Base-by-base conservation (phyloP, 75 land plant species). In the Sequoiadendron giganteum region DNA sequence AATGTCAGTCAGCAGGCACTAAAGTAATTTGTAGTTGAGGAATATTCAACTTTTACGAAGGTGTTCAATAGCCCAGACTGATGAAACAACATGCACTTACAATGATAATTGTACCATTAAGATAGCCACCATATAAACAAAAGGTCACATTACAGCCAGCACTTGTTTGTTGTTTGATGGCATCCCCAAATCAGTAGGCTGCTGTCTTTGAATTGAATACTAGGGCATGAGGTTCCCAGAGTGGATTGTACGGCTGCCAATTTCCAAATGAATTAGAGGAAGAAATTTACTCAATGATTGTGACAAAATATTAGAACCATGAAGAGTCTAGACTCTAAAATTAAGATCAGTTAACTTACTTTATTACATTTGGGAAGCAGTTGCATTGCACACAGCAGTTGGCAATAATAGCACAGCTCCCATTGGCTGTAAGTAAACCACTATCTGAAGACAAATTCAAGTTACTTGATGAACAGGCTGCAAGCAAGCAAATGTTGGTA, bases 111-210 rank as follows among this genome's bases (percentile, higher is more conserved):
- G 87, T 91, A 16, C 91, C 90, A 89, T 95, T 95, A 19, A 89
- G 88, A 89, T 84, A 93, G 77, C 96, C 96, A 86, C 87, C 73
- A 85, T 95, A 95, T 39, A 84, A 88, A 86, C 96, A 95, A 13
- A 93, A 92, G 49, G 96, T 94, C 70, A 94, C 95, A 89, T 90
- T 95, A 85, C 96, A 95, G 52, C 95, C 96, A 45, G 82, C 95
- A 89, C 90, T 88, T 34, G 90, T 89, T n/a, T 77, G 90, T 58
- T 93, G 93, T 8, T 86, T 39, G 0, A 92, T 91, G 30, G 86
- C 65, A 91, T 94, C 94, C 38, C 96, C 96, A n/a, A 16, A 95
- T 80, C 87, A 91, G 91, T 18, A 95, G 93, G 61, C 94, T 95
- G 77, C 93, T 95, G 72, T 88, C 89, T 30, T 85, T 89, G 86